Conservation (phyloP, 2,329 filamentous ascomycete species). For the Aspergillus costaricaensis region DNA sequence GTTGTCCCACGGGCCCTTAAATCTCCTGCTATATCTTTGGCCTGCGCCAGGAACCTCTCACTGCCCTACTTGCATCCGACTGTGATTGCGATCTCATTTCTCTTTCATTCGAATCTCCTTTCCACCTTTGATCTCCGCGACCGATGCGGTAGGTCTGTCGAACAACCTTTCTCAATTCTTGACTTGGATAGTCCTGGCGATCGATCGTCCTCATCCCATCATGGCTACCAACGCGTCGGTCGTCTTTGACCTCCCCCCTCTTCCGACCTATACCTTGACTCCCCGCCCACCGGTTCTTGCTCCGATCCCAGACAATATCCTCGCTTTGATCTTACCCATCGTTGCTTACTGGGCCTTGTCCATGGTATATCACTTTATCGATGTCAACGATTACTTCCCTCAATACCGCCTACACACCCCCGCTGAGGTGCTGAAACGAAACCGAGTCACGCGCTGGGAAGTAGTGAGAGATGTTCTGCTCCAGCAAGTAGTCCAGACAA, state of each 20-base stretch:
- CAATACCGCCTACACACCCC: conserved; percentile 94
- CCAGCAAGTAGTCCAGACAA: conserved; percentile 86
- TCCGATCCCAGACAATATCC: conserved; percentile 77
- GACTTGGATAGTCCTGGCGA: conserved; percentile 6
- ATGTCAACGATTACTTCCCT: conserved; percentile 80
- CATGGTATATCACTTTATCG: conserved; percentile 82
- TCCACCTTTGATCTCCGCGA: background rate
- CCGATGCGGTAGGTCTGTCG: conserved; percentile 12
- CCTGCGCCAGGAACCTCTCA: background rate
- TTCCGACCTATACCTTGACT: conserved; percentile 76
- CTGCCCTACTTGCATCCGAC: background rate
- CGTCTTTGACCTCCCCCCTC: conserved; percentile 69
- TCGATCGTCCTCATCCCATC: conserved; percentile 11
- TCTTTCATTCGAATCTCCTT: background rate
- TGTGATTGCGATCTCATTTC: background rate
- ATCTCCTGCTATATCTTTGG: conserved; percentile 5
- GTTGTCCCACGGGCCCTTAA: conserved; percentile 4
- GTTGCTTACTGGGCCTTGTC: conserved; percentile 88
- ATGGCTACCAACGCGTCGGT: conserved; percentile 41
- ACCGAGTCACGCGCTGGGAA: conserved; percentile 80
- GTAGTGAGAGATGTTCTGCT: conserved; percentile 88
- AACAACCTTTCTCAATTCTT: background rate
- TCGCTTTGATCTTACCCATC: conserved; percentile 75
- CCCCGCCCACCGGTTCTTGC: conserved; percentile 72
- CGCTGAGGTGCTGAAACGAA: conserved; percentile 82